Base-by-base conservation (phyloP, 805 yeast species). In the Candida parachauliodes region DNA sequence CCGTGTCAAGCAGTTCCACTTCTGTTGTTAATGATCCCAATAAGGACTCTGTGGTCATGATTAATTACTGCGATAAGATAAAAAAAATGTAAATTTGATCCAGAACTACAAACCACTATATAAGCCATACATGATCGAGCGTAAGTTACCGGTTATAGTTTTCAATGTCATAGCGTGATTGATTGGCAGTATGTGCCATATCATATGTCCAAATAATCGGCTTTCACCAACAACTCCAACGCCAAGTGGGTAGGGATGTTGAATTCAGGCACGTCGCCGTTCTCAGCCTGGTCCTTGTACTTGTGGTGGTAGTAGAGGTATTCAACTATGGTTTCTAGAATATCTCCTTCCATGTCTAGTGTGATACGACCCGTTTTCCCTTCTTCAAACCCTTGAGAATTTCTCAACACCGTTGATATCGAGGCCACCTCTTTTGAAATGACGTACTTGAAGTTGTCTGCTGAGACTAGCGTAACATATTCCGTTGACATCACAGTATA, bases 241-340 rank as follows among this genome's bases (percentile, higher is more conserved):
- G 98, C 96, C 77, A 91, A 75, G 48, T 88, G 97, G 0, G 97
- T 89, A 1, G 98, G 96, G 2, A 93, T 78, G 25, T 84, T 83
- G 59, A 93, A 93, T 39, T 85, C 93, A 0, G 96, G 95, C 5
- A 84, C 76, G 34, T 76, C 81, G 3, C 75, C 77, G 5, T 54
- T 47, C 23, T 67, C 73, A 0, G 70, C 74, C 34, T 56, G 61
- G 34, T 76, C 78, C 44, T 71, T 76, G 54, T 85, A 86, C 49
- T 84, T 81, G 42, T 72, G 57, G 49, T 84, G 79, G 54, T 85
- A 89, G 54, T 84, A 80, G 23, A 91, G 61, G 50, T 93, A 91
- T 49, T 91, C 97, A 28, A 86, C 83, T 8, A 91, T 81, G 49
- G 87, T 85, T 45, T 79, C 84, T 30, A 93, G 63, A 15, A 88